Percentiles rank a stretch among this genome's conserved stretches.
Conservation (phyloP, 768 basidiomycete species). For the Russula dissimulans region DNA sequence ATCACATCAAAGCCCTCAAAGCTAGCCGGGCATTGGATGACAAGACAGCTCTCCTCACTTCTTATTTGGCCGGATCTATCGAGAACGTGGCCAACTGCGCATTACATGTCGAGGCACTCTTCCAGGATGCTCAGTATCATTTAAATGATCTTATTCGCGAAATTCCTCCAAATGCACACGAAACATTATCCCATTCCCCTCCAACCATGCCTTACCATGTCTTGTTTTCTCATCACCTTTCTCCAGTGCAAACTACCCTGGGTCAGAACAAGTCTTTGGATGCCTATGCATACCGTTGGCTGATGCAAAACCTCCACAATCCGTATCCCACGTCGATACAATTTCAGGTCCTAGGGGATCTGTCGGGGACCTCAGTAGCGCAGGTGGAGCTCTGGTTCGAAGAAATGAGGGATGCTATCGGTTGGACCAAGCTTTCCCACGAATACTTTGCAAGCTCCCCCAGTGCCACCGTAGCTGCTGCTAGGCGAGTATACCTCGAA, state of each 20-base stretch:
- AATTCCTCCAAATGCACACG: not conserved
- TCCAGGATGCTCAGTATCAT: not conserved
- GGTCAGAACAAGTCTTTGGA: not conserved
- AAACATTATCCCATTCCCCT: not conserved
- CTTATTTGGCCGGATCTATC: not conserved
- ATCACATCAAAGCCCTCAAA: not conserved
- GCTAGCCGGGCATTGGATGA: not conserved
- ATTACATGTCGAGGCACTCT: not conserved
- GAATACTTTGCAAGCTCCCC: constrained; percentile 21
- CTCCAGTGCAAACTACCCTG: not conserved
- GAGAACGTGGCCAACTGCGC: not conserved
- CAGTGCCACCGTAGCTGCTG: constrained; percentile 23
- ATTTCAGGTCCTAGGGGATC: constrained; percentile 1
- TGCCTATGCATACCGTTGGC: not conserved
- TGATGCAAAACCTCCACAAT: constrained; percentile 32
- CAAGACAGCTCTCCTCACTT: not conserved
- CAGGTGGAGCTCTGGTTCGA: constrained; percentile 18
- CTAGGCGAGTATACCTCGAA: constrained; percentile 23
- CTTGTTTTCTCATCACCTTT: not conserved
- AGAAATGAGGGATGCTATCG: constrained; percentile 18
- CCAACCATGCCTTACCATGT: not conserved
- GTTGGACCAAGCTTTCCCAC: constrained; percentile 17
- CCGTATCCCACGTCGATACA: constrained; percentile 38
- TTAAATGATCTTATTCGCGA: not conserved
- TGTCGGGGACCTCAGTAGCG: not conserved